These are phyloP conservation scores for Salisapilia sapeloensis DNA, from an alignment of 352 stramenopile species.

Conservation along the genomic window DNA sequence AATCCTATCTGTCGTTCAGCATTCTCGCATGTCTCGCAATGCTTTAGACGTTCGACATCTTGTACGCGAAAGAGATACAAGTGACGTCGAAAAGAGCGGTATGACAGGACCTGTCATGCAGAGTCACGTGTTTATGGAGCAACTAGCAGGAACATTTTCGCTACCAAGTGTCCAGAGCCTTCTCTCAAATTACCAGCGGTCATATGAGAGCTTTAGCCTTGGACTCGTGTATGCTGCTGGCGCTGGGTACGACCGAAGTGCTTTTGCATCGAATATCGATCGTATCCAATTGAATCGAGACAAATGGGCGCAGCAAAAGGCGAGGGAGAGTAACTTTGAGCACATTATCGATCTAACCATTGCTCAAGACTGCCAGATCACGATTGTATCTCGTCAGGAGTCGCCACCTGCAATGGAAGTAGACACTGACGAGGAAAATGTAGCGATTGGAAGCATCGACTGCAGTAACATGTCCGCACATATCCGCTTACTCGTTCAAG, in stretches of 20 bases:
- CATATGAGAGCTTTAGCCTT: slow-evolving; percentile 25
- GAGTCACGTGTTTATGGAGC: too few species aligned
- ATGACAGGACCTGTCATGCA: too few species aligned
- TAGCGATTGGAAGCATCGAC: slow-evolving; percentile 6
- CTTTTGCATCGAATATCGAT: slow-evolving; percentile 34
- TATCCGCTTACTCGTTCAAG: slow-evolving; percentile 8
- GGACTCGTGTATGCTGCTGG: slow-evolving; percentile 51
- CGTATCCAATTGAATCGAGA: slow-evolving; percentile 19
- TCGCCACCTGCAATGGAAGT: slow-evolving; percentile 4
- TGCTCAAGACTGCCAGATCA: slow-evolving; percentile 15
- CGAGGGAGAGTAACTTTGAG: slow-evolving; percentile 4
- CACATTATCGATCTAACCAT: slow-evolving; percentile 7
- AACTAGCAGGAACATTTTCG: slow-evolving; percentile 10
- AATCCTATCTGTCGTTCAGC: too few species aligned
- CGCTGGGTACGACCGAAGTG: slow-evolving; percentile 32
- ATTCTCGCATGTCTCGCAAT: too few species aligned
- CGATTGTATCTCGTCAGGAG: slow-evolving; percentile 18
- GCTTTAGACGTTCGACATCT: too few species aligned
- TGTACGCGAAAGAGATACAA: too few species aligned
- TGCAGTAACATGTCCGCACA: slow-evolving; percentile 6
- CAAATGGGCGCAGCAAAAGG: slow-evolving; percentile 9
- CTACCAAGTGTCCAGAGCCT: slow-evolving; percentile 23
- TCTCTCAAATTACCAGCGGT: slow-evolving; percentile 16
- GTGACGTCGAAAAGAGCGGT: too few species aligned
- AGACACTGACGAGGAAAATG: slow-evolving; percentile 3